A percentile compares a stretch with the other conserved stretches of the same genome.
These are phyloP conservation scores for Rhizopogon vulgaris DNA, from an alignment of 768 basidiomycete species.

Conservation along the genomic window DNA sequence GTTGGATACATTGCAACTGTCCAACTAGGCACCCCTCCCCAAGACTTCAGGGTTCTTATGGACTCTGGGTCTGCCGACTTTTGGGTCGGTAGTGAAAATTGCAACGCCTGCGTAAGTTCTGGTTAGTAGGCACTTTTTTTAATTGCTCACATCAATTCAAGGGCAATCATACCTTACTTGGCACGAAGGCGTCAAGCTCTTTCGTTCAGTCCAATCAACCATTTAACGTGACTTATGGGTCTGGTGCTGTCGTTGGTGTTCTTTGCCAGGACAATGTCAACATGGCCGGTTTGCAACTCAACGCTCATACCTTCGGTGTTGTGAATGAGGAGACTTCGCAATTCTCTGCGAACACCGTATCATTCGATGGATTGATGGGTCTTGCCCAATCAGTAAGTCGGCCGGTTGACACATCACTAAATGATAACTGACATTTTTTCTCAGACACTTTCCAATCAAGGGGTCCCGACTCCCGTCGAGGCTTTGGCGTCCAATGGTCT, in stretches of 20 bases:
- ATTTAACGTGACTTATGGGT: constrained; percentile 65
- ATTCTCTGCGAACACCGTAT: constrained; percentile 43
- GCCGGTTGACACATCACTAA: constrained; percentile 3
- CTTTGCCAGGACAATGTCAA: constrained; percentile 58
- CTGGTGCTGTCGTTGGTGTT: constrained; percentile 59
- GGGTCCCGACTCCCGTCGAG: constrained; percentile 64
- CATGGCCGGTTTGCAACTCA: constrained; percentile 56
- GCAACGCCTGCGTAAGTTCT: constrained; percentile 37
- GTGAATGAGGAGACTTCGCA: constrained; percentile 52
- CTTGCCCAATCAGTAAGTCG: constrained; percentile 59
- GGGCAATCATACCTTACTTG: constrained; percentile 67
- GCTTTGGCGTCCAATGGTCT: constrained; percentile 51
- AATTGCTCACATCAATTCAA: constrained; percentile 19
- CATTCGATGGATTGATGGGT: constrained; percentile 76
- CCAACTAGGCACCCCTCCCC: constrained; percentile 62
- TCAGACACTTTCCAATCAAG: constrained; percentile 59
- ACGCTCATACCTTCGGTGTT: constrained; percentile 63
- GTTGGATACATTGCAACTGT: constrained; percentile 53
- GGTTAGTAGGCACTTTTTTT: background rate
- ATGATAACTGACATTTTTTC: background rate
- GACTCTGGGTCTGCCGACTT: constrained; percentile 68
- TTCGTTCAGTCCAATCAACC: constrained; percentile 46
- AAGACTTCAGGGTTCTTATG: constrained; percentile 53
- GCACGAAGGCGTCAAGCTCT: constrained; percentile 51
- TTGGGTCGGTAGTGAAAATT: constrained; percentile 57